Evolutionary conservation across 768 basidiomycete genomes (phyloP).

Genomic region (Neoboletus subvelutipes): DNA sequence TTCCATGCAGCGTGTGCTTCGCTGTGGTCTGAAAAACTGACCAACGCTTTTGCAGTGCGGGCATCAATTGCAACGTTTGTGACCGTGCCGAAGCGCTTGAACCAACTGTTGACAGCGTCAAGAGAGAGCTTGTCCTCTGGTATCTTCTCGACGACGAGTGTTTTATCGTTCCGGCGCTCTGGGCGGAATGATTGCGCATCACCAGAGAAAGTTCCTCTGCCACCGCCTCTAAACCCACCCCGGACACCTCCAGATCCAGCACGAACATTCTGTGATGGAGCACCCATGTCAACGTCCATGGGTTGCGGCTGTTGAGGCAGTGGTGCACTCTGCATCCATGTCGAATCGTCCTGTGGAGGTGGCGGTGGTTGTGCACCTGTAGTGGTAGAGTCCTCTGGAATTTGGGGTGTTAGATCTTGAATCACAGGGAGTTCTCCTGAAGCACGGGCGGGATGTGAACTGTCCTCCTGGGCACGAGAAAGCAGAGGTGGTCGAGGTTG

Average conservation of each 20-base stretch:
- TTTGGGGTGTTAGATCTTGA: conserved; percentile 72
- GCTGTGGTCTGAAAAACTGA: conserved; percentile 80
- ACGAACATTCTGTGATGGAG: conserved; percentile 21
- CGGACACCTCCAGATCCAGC: conserved; percentile 39
- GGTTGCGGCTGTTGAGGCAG: conserved; percentile 11
- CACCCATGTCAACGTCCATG: conserved; percentile 37
- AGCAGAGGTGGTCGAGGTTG: conserved; percentile 58
- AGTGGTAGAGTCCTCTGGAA: conserved; percentile 34
- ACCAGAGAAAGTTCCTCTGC: conserved; percentile 59
- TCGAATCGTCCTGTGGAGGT: conserved; percentile 20
- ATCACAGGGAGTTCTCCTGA: conserved; percentile 82
- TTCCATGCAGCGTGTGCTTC: conserved; percentile 91
- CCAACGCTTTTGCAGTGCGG: conserved; percentile 73
- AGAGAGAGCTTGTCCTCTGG: conserved; percentile 80
- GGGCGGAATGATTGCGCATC: conserved; percentile 67
- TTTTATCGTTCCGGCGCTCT: conserved; percentile 69
- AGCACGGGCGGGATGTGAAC: conserved; percentile 38
- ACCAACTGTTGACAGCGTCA: conserved; percentile 81
- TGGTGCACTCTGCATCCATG: conserved; percentile 22
- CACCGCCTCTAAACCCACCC: conserved; percentile 47
- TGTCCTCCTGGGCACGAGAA: conserved; percentile 55
- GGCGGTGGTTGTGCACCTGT: conserved; percentile 18
- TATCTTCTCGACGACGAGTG: conserved; percentile 92
- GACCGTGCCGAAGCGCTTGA: conserved; percentile 88
- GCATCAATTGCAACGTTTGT: conserved; percentile 89